A percentile compares a stretch with the other conserved stretches of the same genome.
phyloP scores from a whole-genome alignment of 352 stramenopile genomes.

The Phytophthora melonis region DNA sequence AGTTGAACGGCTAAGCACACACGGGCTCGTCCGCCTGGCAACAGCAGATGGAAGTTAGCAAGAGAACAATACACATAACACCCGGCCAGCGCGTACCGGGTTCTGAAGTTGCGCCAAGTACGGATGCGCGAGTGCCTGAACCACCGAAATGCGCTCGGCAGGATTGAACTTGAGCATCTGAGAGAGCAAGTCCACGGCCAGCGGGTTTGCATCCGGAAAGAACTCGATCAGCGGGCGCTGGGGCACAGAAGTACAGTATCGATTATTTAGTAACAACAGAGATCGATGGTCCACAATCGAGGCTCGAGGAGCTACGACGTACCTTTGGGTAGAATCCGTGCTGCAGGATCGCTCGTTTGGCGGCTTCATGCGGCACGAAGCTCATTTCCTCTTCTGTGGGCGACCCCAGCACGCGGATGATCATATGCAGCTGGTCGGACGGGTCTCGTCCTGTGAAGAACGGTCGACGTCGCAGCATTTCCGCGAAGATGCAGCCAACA shows the following conservation, averaged over 20 bases:
- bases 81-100: conserved; percentile 50
- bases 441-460: conserved; percentile 87
- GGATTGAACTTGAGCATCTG: conserved; percentile 95
- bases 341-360: conserved; percentile 85
- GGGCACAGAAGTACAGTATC: not conserved
- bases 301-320: not conserved
- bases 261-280: not conserved
- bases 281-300: not conserved
- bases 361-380: conserved; percentile 96
- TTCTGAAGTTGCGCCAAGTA: conserved; percentile 94
- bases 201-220: conserved; percentile 84
- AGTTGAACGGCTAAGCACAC: conserved; percentile 82
- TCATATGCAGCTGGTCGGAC: conserved; percentile 89
- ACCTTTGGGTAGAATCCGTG: conserved; percentile 89
- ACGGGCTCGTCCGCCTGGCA: conserved; percentile 87
- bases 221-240: conserved; percentile 82
- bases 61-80: not conserved
- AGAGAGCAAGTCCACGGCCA: conserved; percentile 89
- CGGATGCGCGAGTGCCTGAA: conserved; percentile 91
- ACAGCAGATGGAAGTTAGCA: not conserved
- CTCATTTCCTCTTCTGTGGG: conserved; percentile 95
- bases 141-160: conserved; percentile 93
- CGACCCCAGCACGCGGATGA: conserved; percentile 93
- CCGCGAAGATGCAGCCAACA: conserved; percentile 99
- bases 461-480: conserved; percentile 97